These are phyloP conservation scores for Cryphonectria parasitica DNA, from an alignment of 2,329 filamentous ascomycete genomes.

Conservation along the genomic window DNA sequence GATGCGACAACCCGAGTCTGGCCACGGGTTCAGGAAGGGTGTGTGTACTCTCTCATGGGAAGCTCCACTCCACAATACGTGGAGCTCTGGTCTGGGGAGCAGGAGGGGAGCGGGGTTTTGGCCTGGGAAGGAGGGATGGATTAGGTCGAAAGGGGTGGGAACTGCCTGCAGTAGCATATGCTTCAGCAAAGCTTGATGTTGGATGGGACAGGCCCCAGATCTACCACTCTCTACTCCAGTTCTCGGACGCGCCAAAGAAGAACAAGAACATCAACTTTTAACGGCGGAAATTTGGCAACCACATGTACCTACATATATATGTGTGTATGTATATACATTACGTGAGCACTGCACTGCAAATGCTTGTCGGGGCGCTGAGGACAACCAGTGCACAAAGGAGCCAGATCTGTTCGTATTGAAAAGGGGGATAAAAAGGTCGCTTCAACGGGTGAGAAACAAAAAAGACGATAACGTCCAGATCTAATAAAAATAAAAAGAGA, in stretches of 20 bases:
- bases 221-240: neutral
- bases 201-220: neutral
- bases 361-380: neutral
- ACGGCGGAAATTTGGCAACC: neutral
- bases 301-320: neutral
- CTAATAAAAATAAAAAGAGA: constrained; percentile 24
- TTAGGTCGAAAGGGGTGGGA: neutral
- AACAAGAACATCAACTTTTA: neutral
- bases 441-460: constrained; percentile 27
- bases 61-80: neutral
- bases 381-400: constrained; percentile 10
- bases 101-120: neutral
- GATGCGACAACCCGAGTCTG: too few species aligned
- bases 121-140: neutral
- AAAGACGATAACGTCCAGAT: constrained; percentile 29
- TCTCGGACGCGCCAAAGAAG: neutral
- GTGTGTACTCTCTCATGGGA: neutral
- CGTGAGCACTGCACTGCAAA: neutral
- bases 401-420: constrained; percentile 31
- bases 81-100: neutral
- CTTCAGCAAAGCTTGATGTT: neutral
- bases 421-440: constrained; percentile 28
- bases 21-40: neutral
- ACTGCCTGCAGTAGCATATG: neutral
- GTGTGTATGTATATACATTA: neutral